A percentile compares a stretch with the other conserved stretches of the same genome.
phyloP scores from a whole-genome alignment of 1,284 basidiomycete genomes.

The Apiotrichum montevideense region DNA sequence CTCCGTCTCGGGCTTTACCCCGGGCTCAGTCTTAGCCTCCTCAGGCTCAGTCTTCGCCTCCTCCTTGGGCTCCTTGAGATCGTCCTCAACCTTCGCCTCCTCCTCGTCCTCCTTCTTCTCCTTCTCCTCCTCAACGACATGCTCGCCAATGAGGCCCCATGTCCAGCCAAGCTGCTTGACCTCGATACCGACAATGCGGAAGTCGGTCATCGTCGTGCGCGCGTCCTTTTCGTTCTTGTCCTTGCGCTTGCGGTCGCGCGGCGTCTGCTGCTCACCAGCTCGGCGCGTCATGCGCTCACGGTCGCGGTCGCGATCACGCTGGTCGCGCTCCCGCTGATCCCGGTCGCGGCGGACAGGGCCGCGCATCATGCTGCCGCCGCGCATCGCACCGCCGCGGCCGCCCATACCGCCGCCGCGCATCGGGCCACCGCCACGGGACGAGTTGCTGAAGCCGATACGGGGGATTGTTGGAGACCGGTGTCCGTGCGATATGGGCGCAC shows the following conservation, averaged over 20 bases:
- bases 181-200: conserved; percentile 85
- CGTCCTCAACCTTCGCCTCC: conserved; percentile 51
- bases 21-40: conserved; percentile 6
- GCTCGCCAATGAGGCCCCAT: conserved; percentile 43
- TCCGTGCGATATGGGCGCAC: conserved; percentile 4
- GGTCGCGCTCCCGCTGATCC: neutral
- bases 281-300: neutral
- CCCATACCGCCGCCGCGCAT: conserved; percentile 31
- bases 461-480: conserved; percentile 6
- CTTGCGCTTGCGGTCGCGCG: conserved; percentile 21
- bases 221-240: conserved; percentile 51
- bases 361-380: conserved; percentile 13
- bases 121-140: conserved; percentile 19
- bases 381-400: conserved; percentile 12
- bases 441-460: conserved; percentile 26
- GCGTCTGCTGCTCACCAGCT: conserved; percentile 8
- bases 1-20: conserved; percentile 15
- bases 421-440: conserved; percentile 46
- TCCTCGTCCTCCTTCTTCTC: conserved; percentile 8
- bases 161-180: conserved; percentile 52
- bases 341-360: conserved; percentile 4
- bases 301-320: conserved; percentile 8
- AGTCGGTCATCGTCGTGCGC: conserved; percentile 82
- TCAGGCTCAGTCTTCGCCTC: conserved; percentile 16
- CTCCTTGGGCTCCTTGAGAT: conserved; percentile 13